Conservation (phyloP, 148 eudicot genomes). For the Polygonum maritimum region DNA sequence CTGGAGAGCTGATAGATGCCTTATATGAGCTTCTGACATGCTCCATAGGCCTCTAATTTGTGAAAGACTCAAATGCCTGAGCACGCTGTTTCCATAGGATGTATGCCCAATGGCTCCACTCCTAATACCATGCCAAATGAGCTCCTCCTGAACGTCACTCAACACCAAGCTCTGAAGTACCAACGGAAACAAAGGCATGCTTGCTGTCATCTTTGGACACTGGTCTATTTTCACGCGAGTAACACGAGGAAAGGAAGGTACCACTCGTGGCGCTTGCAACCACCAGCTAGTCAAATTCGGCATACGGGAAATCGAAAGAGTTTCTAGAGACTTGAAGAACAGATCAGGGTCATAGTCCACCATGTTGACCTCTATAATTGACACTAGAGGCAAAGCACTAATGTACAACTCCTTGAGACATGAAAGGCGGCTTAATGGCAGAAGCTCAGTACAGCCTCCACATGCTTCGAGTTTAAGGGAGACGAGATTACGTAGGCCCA, state of each 20-base stretch:
- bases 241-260: neutral
- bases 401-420: neutral
- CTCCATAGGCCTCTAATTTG: neutral
- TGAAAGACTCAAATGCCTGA: neutral
- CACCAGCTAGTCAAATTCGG: constrained; percentile 25
- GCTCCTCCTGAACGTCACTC: neutral
- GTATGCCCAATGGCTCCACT: too few species aligned
- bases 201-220: neutral
- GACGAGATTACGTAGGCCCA: neutral
- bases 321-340: constrained; percentile 28
- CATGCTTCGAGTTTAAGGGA: neutral
- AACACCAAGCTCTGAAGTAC: neutral
- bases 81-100: neutral
- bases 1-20: neutral
- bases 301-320: neutral
- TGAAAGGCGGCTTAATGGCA: neutral
- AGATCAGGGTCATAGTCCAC: neutral
- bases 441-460: neutral
- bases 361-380: neutral
- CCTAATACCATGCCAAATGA: neutral
- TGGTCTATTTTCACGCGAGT: neutral
- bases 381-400: neutral
- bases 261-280: neutral
- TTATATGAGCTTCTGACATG: too few species aligned
- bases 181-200: neutral